These are phyloP conservation scores for Plasmodium falciparum DNA, from an alignment of 169 alveolate species.

Conservation along the genomic window DNA sequence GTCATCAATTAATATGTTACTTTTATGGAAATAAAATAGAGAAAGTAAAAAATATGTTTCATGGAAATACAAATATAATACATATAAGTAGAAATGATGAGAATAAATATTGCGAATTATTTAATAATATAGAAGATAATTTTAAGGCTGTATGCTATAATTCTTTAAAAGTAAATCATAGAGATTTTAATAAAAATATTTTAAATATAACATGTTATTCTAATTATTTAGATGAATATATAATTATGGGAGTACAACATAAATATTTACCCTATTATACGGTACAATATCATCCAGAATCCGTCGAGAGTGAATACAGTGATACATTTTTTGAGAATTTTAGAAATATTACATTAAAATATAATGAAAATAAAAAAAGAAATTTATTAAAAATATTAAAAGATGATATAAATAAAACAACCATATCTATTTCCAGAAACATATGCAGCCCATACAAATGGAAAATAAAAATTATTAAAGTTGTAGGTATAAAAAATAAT, in stretches of 20 bases:
- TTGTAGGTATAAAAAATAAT: conserved; percentile 9
- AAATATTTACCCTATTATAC: conserved; percentile 76
- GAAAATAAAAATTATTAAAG: conserved; percentile 29
- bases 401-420: neutral
- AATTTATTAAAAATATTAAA: neutral
- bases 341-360: conserved; percentile 34
- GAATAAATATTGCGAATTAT: conserved; percentile 14
- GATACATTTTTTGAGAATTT: conserved; percentile 30
- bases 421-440: neutral
- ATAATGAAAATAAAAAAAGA: neutral
- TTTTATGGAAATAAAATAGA: conserved; percentile 52
- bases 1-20: conserved; percentile 56
- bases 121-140: conserved; percentile 23
- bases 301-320: conserved; percentile 78
- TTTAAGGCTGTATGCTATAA: conserved; percentile 45
- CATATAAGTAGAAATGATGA: conserved; percentile 21
- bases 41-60: conserved; percentile 52
- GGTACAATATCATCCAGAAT: conserved; percentile 84
- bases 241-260: conserved; percentile 81
- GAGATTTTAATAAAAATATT: neutral
- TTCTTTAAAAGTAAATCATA: conserved; percentile 41
- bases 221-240: conserved; percentile 23
- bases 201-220: conserved; percentile 49
- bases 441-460: neutral
- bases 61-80: conserved; percentile 47